Evolutionary conservation across 2,329 filamentous ascomycete genomes (phyloP), one percentile per base, ranked within the genome.

Genomic region (Cladobotryum protrusum): DNA sequence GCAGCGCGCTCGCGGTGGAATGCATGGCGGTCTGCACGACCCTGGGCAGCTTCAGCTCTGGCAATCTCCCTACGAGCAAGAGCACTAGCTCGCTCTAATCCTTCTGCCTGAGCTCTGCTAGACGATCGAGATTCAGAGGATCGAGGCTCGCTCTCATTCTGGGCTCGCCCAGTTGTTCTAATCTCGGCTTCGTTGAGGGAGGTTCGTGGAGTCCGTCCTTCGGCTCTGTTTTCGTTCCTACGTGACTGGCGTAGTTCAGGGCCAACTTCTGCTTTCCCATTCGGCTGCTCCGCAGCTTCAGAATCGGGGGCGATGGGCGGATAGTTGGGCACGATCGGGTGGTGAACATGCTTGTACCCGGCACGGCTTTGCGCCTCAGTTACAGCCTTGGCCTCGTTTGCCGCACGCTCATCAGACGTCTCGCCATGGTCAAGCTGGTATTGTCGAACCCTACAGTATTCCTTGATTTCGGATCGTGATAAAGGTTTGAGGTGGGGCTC

Each of bases 361-460:
- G 61, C 72, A 18, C 76, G 72, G 4, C 62, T 61, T 52, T 74
- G 75, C 0, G 77, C 78, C 18, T 80, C 74, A 7, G 63, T 65
- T 1, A 80, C 76, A 1, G 79, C 79, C 47, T 70, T 69, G 2
- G 63, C 65, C 56, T 81, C 77, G 56, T 84, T 83, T 1, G 64
- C 62, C 4, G 64, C 58, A 15, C 73, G 71, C 2, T 81, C 71
- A 1, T 73, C 72, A 0, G 70, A 61, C 0, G 59, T 62, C 61
- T 84, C 81, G 19, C 74, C 76, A 5, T 67, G 65, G 43, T 83
- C 79, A 1, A 82, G 64, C 55, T 84, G 79, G 42, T 67, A 72
- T 58, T 83, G 79, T 4, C 81, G 77, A 36, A 85, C 73, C 15
- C 81, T 78, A 45, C 77, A 78, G 55, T 83, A 85, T 57, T 85